Evolutionary conservation across 108 stramenopile genomes (phyloP).

Genomic region (Conticribra weissflogii): DNA sequence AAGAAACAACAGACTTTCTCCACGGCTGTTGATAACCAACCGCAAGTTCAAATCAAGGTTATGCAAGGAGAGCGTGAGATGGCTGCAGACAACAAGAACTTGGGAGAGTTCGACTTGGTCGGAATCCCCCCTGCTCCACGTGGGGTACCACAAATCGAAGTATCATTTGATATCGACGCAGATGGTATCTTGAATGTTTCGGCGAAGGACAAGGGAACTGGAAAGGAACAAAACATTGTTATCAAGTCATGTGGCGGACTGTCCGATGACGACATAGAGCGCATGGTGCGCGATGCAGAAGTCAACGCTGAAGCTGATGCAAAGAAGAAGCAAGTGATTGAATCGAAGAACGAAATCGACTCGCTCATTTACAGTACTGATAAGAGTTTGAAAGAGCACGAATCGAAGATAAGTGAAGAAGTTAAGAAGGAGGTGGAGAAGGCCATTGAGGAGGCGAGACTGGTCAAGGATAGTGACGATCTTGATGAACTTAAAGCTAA

Average conservation of each 20-base stretch:
- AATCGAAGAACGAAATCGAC: conserved; percentile 97
- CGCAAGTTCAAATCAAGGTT: conserved; percentile 94
- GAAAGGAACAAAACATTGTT: conserved; percentile 98
- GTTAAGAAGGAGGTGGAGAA: conserved; percentile 92
- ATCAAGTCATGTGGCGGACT: conserved; percentile 96
- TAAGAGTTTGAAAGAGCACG: conserved; percentile 88
- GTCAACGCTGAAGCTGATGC: conserved; percentile 95
- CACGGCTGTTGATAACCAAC: conserved; percentile 99
- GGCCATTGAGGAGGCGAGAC: conserved; percentile 86
- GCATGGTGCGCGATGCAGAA: conserved; percentile 99
- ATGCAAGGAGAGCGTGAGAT: conserved; percentile 99
- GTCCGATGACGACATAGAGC: conserved; percentile 97
- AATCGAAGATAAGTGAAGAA: conserved; percentile 93
- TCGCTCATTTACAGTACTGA: conserved; percentile 91
- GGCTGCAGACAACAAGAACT: conserved; percentile 99
- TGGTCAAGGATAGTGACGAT: conserved; percentile 91
- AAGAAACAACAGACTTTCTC: conserved; percentile 99
- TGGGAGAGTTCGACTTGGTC: conserved; percentile 98
- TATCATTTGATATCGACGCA: conserved; percentile 99
- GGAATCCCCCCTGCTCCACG: conserved; percentile 99
- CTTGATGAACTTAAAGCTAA: conserved; percentile 88
- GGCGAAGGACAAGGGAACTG: conserved; percentile 99
- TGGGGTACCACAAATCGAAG: conserved; percentile 99
- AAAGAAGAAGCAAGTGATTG: conserved; percentile 90
- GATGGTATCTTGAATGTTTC: conserved; percentile 98